Percentiles rank a stretch among this genome's conserved stretches.
Conservation (phyloP, 2,329 filamentous ascomycete species). For the Aspergillus sp. region DNA sequence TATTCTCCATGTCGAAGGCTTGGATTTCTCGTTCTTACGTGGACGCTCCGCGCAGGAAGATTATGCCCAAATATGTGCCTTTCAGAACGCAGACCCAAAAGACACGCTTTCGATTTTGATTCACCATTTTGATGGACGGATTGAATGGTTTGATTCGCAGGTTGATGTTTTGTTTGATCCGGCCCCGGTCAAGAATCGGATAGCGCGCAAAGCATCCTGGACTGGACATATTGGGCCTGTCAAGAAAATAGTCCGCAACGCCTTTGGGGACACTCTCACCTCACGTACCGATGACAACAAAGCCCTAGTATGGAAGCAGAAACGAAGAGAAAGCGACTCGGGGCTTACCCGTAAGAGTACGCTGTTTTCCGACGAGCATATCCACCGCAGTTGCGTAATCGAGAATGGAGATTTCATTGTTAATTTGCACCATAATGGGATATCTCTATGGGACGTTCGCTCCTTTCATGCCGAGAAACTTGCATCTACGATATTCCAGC, state of each 20-base stretch:
- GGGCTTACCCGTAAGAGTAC: slow-evolving; percentile 66
- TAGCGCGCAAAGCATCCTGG: slow-evolving; percentile 68
- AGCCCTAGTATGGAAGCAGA: slow-evolving; percentile 79
- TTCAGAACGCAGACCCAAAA: slow-evolving; percentile 62
- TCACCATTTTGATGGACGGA: slow-evolving; percentile 81
- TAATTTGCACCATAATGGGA: slow-evolving; percentile 69
- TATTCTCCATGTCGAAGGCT: slow-evolving; percentile 71
- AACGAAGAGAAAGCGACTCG: slow-evolving; percentile 49
- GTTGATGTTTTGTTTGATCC: slow-evolving; percentile 81
- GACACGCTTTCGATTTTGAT: slow-evolving; percentile 71
- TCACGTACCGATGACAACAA: slow-evolving; percentile 78
- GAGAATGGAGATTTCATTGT: slow-evolving; percentile 76
- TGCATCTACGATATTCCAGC: slow-evolving; percentile 56
- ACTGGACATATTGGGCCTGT: slow-evolving; percentile 80
- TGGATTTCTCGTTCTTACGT: slow-evolving; percentile 45
- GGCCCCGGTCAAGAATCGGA: slow-evolving; percentile 56
- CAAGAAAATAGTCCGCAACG: slow-evolving; percentile 83
- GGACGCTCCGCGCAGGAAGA: slow-evolving; percentile 39
- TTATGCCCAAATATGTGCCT: slow-evolving; percentile 71
- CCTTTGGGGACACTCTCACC: slow-evolving; percentile 74
- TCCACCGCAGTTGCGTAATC: slow-evolving; percentile 77
- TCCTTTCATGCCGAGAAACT: slow-evolving; percentile 59
- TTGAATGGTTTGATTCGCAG: slow-evolving; percentile 77
- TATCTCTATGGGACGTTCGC: slow-evolving; percentile 80
- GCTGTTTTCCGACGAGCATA: slow-evolving; percentile 67